Percentiles rank a stretch among this genome's conserved stretches.
phyloP scores from a whole-genome alignment of 306 rosid species.

The Biancaea sappan region DNA sequence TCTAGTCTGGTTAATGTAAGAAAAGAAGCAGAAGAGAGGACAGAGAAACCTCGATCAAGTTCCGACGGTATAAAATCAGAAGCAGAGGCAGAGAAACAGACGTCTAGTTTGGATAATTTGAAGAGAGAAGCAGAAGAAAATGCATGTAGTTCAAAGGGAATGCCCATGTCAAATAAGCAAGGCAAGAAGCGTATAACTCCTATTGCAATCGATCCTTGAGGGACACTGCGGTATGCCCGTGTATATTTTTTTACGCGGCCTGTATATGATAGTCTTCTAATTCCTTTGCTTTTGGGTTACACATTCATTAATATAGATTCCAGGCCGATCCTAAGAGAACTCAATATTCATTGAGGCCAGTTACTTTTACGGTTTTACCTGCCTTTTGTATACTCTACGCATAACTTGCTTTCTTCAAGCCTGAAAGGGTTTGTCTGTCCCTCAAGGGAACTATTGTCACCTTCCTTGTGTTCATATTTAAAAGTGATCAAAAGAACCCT shows the following conservation, averaged over 20 bases:
- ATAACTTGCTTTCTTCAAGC: neutral
- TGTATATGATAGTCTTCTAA: neutral
- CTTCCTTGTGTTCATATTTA: neutral
- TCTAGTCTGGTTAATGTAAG: neutral
- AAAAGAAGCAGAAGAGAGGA: neutral
- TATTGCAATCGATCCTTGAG: slow-evolving; percentile 21
- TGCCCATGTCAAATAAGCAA: slow-evolving; percentile 15
- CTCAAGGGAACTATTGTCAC: neutral
- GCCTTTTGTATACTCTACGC: neutral
- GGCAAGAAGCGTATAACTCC: slow-evolving; percentile 24
- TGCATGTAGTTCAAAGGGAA: slow-evolving; percentile 3
- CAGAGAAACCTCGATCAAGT: neutral
- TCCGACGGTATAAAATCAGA: neutral
- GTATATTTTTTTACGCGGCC: slow-evolving; percentile 1
- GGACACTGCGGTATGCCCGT: neutral
- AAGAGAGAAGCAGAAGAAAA: neutral
- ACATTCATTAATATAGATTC: neutral
- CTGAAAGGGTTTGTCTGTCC: neutral
- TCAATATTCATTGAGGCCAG: neutral
- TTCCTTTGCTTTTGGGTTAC: neutral
- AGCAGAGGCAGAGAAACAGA: neutral
- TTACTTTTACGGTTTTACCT: neutral
- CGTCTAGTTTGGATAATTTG: neutral
- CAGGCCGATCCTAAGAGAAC: neutral
- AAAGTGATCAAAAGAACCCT: neutral